These are phyloP conservation scores for Gomphus bonarii DNA, from an alignment of 1,284 basidiomycete genomes.

Conservation along the genomic window DNA sequence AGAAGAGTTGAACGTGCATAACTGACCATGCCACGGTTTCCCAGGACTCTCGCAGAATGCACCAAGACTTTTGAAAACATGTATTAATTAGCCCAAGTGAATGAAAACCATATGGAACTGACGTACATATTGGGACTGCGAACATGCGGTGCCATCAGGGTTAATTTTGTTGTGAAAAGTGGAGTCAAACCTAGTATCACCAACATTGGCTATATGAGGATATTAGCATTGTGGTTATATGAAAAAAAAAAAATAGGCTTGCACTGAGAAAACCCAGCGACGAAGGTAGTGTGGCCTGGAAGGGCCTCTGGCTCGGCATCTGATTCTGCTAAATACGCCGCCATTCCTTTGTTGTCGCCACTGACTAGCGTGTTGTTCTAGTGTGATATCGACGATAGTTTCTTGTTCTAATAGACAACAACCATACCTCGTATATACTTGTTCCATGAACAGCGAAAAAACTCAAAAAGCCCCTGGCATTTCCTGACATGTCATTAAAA, in stretches of 20 bases:
- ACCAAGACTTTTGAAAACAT: conserved; percentile 35
- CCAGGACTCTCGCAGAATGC: conserved; percentile 73
- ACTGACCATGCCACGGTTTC: conserved; percentile 49
- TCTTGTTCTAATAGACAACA: background rate
- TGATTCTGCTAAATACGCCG: conserved; percentile 51
- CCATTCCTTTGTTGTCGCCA: conserved; percentile 76
- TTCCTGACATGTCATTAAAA: conserved; percentile 49
- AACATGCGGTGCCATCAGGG: background rate
- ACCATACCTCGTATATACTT: conserved; percentile 54
- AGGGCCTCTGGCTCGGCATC: conserved; percentile 49
- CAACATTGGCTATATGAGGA: conserved; percentile 50
- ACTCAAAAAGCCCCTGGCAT: conserved; percentile 53
- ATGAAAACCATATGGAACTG: background rate
- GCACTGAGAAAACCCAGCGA: conserved; percentile 73
- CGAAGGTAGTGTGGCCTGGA: conserved; percentile 61
- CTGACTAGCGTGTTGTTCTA: conserved; percentile 73
- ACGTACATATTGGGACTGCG: conserved; percentile 61
- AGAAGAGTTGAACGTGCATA: conserved; percentile 56
- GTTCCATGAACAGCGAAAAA: conserved; percentile 80
- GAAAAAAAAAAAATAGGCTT: conserved; percentile 14
- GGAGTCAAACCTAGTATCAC: conserved; percentile 37
- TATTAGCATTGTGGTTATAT: background rate
- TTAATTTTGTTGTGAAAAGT: background rate
- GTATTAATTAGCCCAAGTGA: background rate
- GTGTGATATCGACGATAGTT: too few species aligned